Conservation (phyloP, 2,329 filamentous ascomycete species). For the Bipolaris gigantea region DNA sequence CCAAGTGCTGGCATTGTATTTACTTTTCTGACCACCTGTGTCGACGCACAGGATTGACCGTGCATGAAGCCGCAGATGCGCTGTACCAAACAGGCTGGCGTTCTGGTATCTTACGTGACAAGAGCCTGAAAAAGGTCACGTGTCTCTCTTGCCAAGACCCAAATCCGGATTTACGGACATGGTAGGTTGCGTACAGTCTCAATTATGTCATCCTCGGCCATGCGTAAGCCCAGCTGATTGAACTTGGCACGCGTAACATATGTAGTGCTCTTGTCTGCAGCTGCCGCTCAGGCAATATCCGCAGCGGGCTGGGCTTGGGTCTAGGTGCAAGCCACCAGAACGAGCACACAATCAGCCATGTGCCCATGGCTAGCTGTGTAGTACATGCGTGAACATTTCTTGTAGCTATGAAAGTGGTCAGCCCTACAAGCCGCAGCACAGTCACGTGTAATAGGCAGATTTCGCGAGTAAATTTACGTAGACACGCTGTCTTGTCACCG, state of each 20-base stretch:
- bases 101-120: neutral
- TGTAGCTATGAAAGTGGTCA: neutral
- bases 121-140: neutral
- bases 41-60: neutral
- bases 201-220: neutral
- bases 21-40: neutral
- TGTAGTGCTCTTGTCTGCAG: neutral
- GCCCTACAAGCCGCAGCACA: neutral
- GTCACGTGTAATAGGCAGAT: neutral
- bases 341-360: neutral
- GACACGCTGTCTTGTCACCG: neutral
- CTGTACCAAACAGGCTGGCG: neutral
- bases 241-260: neutral
- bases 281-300: neutral
- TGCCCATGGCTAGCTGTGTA: neutral
- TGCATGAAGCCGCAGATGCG: neutral
- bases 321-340: neutral
- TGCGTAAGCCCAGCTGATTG: neutral
- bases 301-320: neutral
- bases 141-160: neutral
- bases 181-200: no score
- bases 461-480: neutral
- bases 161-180: neutral
- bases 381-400: neutral
- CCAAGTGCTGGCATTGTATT: neutral